Conservation (phyloP, 2,329 filamentous ascomycete species). For the Colletotrichum neosansevieriae region DNA sequence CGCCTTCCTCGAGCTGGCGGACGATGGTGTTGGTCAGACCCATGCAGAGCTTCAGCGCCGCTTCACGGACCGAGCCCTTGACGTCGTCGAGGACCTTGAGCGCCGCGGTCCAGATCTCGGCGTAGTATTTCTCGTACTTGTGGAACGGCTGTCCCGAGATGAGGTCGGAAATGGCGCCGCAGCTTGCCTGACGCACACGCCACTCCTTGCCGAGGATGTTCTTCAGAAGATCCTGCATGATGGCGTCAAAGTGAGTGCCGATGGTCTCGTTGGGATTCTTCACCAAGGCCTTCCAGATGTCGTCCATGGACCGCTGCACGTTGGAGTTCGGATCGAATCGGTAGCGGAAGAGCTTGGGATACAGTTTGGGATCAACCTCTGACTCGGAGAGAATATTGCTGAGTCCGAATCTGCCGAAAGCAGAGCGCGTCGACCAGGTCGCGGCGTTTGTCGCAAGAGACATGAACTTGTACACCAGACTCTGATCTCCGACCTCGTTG, state of each 20-base stretch:
- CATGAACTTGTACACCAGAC: slow-evolving; percentile 99
- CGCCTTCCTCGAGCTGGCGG: slow-evolving; percentile 84
- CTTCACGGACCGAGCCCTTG: slow-evolving; percentile 86
- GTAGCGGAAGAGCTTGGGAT: slow-evolving; percentile 94
- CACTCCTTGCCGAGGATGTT: slow-evolving; percentile 93
- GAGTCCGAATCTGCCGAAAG: slow-evolving; percentile 93
- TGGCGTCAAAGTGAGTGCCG: slow-evolving; percentile 85
- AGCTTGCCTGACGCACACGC: slow-evolving; percentile 92
- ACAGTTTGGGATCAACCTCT: slow-evolving; percentile 89
- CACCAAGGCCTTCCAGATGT: slow-evolving; percentile 97
- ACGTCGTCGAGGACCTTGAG: slow-evolving; percentile 97
- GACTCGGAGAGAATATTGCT: slow-evolving; percentile 93
- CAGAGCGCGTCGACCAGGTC: slow-evolving; percentile 96
- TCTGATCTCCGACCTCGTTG: slow-evolving; percentile 96
- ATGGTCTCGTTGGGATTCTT: slow-evolving; percentile 85
- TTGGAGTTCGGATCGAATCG: slow-evolving; percentile 95
- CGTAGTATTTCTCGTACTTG: slow-evolving; percentile 86
- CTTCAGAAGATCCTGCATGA: slow-evolving; percentile 87
- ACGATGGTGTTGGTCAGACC: slow-evolving; percentile 87
- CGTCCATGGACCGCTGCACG: slow-evolving; percentile 94
- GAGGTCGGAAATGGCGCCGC: slow-evolving; percentile 88
- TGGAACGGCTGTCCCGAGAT: slow-evolving; percentile 82
- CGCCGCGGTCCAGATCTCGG: slow-evolving; percentile 85
- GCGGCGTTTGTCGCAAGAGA: slow-evolving; percentile 94
- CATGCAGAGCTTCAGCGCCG: slow-evolving; percentile 85